Base-by-base conservation (phyloP, 169 alveolate species). In the Plasmodium chabaudi region DNA sequence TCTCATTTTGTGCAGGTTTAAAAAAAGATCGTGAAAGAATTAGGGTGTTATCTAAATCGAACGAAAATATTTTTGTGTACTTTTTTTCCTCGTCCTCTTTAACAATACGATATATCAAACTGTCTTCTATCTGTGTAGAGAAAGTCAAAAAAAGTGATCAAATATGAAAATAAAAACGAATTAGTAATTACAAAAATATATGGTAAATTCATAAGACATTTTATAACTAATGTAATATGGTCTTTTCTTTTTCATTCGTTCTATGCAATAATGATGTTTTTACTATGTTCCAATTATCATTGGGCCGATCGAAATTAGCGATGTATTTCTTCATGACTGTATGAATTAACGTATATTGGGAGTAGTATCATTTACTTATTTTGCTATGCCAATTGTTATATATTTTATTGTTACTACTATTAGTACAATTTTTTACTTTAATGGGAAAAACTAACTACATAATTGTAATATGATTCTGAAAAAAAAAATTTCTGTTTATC, bases 1-100 rank as follows among this genome's bases (percentile, higher is more conserved):
- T n/a, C 21, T 77, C 73, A 69, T 77, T 77, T 53, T 77, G 88
- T 13, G 88, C 88, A 9, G 88, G 88, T 13, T 77, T 77, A 59
- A 77, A 77, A 69, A 63, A 77, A 19, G 70, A 27, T 15, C 88
- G 88, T 0, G 88, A 77, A 17, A 77, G 17, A 56, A 77, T 77
- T 64, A 77, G 17, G 5, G 88, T 77, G 60, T 77, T 77, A 25
- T 77, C 88, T 56, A 77, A 69, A 68, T 77, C 88, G 75, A 77
- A 77, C 0, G 88, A 61, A 57, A 63, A 77, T 25, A 77, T 19
- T 56, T 77, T 77, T 46, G 19, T 77, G 56, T 77, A 77, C 27
- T 25, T 49, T 64, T 47, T 77, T 12, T 77, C 77, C 53, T 77
- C 77, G 25, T 67, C 25, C 19, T 77, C 88, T 49, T 64, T 63